These are phyloP conservation scores for Nyssa sinensis DNA, from an alignment of 148 eudicot species.

Conservation along the genomic window DNA sequence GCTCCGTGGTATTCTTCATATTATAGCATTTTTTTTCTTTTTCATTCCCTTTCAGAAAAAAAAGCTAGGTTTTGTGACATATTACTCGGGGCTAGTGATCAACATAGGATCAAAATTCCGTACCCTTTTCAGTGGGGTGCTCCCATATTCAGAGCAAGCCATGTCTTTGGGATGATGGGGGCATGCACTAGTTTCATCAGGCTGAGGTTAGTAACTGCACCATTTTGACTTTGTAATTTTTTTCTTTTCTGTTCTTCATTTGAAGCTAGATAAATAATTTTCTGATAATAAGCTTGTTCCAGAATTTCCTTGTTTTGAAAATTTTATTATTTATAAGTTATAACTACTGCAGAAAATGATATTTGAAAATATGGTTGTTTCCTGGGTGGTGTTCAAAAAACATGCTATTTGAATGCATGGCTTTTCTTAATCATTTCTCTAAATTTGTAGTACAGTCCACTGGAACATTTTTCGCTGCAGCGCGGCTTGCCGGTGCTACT, in stretches of 20 bases:
- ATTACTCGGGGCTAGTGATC: not conserved
- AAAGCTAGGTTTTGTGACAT: not conserved
- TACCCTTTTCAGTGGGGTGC: constrained; percentile 97
- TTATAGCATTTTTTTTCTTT: not conserved
- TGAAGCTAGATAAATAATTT: not conserved
- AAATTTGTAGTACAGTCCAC: constrained; percentile 63
- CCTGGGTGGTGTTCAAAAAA: not conserved
- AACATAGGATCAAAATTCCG: constrained; percentile 71
- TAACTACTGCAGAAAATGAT: not conserved
- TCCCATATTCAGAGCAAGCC: constrained; percentile 88
- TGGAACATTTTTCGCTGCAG: constrained; percentile 80
- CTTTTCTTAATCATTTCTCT: not conserved
- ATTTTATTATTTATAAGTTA: not conserved
- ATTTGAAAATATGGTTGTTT: not conserved
- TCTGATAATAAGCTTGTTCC: not conserved
- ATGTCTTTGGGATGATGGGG: constrained; percentile 97
- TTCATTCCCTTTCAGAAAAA: not conserved
- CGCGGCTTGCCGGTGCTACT: constrained; percentile 93
- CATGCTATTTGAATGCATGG: not conserved
- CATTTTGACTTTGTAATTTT: not conserved
- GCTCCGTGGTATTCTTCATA: constrained; percentile 79
- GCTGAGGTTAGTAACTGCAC: constrained; percentile 53
- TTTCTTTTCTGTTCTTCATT: not conserved
- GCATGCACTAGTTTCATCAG: constrained; percentile 90
- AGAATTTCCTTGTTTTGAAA: not conserved